Base-by-base conservation (phyloP, 1,284 basidiomycete species). In the Kalmanozyma brasiliensis region DNA sequence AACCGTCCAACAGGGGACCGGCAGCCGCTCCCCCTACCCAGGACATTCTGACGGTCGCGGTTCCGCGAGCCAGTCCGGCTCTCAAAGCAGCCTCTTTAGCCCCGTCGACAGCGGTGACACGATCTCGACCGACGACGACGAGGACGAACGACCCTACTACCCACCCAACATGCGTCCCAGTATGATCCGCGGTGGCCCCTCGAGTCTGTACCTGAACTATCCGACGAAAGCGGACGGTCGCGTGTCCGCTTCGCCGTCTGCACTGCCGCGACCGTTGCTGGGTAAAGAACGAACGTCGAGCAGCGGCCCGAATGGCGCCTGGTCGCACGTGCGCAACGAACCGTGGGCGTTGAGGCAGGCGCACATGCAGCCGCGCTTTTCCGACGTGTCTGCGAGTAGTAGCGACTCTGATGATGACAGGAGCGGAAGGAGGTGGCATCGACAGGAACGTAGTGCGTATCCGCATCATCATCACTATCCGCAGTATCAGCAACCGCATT, bases 101-200 rank as follows among this genome's bases (percentile, higher is more conserved):
- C 72, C 72, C 1, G 56, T 46, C 29, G 70, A 64, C 22, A 74
- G 74, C 45, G 62, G 63, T 16, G 63, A 65, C 41, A 73, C 70
- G 17, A 74, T 66, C 55, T 74, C 67, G 40, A 64, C 64, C 0
- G 69, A 73, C 43, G 74, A 76, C 23, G 74, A 76, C 41, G 72
- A 74, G 32, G 74, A 76, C 36, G 74, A 76, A 45, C 32, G 63
- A 19, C 71, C 71, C 1, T 76, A 65, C 59, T 61, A 62, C 24
- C 72, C 69, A 1, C 58, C 62, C 20, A 59, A 57, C 51, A 62
- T 71, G 62, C 62, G 62, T 3, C 67, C 67, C 23, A 71, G 62
- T 36, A 71, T 71, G 67, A 56, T 71, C 16, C 67, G 62, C 17
- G 67, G 67, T n/a, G 67, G 67, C 2, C 67, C 67, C 2, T 61